Conservation (phyloP, 2,329 filamentous ascomycete genomes). For the Neopestalotiopsis clavispora region DNA sequence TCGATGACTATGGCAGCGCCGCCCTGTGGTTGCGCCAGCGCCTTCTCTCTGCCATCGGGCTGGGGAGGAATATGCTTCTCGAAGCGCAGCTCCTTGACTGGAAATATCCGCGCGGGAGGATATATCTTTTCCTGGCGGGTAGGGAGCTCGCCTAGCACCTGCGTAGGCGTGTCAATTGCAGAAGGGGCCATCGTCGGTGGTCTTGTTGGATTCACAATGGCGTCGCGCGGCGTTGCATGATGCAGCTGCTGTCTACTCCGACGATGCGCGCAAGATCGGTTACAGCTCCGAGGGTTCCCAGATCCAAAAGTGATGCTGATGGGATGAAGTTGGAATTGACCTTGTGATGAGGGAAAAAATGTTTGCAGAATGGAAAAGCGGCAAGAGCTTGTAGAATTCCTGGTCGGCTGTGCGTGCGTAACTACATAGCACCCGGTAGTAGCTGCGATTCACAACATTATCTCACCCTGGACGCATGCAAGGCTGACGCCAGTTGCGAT, state of each 20-base stretch:
- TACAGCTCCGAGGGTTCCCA: neutral
- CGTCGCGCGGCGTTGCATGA: slow-evolving; percentile 13
- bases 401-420: neutral
- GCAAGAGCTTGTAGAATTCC: neutral
- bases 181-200: slow-evolving; percentile 54
- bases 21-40: slow-evolving; percentile 58
- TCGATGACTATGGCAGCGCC: slow-evolving; percentile 91
- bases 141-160: slow-evolving; percentile 41
- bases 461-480: slow-evolving; percentile 2
- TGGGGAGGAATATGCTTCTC: slow-evolving; percentile 59
- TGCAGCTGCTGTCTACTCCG: neutral
- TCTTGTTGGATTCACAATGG: slow-evolving; percentile 15
- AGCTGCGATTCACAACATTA: neutral
- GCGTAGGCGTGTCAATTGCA: slow-evolving; percentile 50
- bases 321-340: neutral
- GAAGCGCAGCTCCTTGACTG: slow-evolving; percentile 67
- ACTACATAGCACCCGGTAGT: neutral
- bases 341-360: neutral
- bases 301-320: neutral
- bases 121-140: slow-evolving; percentile 50
- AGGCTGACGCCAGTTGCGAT: slow-evolving; percentile 4
- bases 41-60: slow-evolving; percentile 73
- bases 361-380: neutral
- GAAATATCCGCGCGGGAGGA: slow-evolving; percentile 61
- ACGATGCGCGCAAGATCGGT: neutral